Base-by-base conservation (phyloP, 176 grass and related monocot species). In the Oryza meyeriana region DNA sequence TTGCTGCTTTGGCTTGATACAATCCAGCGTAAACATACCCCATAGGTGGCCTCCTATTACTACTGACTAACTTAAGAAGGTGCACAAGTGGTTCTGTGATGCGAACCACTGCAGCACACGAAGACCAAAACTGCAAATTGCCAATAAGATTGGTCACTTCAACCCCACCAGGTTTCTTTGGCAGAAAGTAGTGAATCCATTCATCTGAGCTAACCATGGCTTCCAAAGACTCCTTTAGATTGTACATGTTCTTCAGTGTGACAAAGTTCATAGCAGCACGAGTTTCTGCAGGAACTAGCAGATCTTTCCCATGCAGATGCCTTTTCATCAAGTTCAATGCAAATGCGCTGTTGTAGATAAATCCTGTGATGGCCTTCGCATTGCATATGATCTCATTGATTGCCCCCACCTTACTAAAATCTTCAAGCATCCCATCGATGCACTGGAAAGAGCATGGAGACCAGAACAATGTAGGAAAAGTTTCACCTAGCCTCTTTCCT, bases 381-480 rank as follows among this genome's bases (percentile, higher is more conserved):
- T 91, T 93, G 75, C 88, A 78, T 16, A 98, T 88, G 80, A 94
- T 85, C 84, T 94, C 92, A 45, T 76, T 87, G 85, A 94, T 87
- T 12, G 79, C 75, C 26, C 42, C 76, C 13, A 88, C 69, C 84
- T 91, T 91, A 66, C 90, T 83, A 33, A 98, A 87, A 88, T 93
- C 95, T 77, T 98, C 90, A 4, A 98, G 90, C 77, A 98, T 98
- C 20, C 64, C 95, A 57, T 98, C 82, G n/a, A 98, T 89, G 84
- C 86, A 93, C 38, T 72, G 84, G 73, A 89, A 94, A 86, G 86
- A 78, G 47, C 95, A 98, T 0, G 88, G 81, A 14, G 88, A 93
- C 95, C 95, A 98, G 83, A 98, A 98, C 72, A 98, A 55, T 13
- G 95, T 98, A 61, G 95, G 95, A 57, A 91, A 94, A 42, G 86